phyloP scores from a whole-genome alignment of 192 early-diverging fungal genomes.

The Gryganskiella cystojenkinii region DNA sequence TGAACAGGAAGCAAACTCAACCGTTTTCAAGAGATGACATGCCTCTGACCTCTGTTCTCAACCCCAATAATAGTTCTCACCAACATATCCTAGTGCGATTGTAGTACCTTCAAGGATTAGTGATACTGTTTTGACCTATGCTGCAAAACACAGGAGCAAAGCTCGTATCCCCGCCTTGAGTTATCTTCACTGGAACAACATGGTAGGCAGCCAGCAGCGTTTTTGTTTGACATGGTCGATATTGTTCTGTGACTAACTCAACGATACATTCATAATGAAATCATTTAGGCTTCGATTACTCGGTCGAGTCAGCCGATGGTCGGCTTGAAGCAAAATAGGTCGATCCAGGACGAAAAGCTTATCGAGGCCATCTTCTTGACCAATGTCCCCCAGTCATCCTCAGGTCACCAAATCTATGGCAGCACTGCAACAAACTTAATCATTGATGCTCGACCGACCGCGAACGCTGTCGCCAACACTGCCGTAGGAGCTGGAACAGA shows the following conservation, averaged over 20 bases:
- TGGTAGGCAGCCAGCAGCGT: too few relatives aligned
- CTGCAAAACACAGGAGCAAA: slow-evolving; percentile 91
- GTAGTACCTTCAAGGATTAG: slow-evolving; percentile 90
- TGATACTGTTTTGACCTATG: slow-evolving; percentile 90
- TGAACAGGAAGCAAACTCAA: too few relatives aligned
- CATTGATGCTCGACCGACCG: slow-evolving; percentile 94
- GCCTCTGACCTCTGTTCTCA: neutral
- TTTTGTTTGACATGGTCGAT: too few relatives aligned
- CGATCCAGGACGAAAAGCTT: slow-evolving; percentile 97
- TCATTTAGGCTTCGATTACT: slow-evolving; percentile 81
- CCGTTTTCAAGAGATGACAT: neutral
- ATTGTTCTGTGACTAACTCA: neutral
- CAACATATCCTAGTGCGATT: slow-evolving; percentile 87
- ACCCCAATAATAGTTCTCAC: slow-evolving; percentile 85
- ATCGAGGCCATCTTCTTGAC: slow-evolving; percentile 91
- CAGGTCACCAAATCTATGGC: slow-evolving; percentile 60
- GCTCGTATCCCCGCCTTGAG: slow-evolving; percentile 87
- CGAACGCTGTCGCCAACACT: slow-evolving; percentile 93
- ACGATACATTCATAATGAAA: slow-evolving; percentile 4
- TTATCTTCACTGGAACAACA: slow-evolving; percentile 88
- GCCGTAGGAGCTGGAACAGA: slow-evolving; percentile 96
- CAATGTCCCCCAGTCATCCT: slow-evolving; percentile 54
- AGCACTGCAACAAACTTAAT: slow-evolving; percentile 80
- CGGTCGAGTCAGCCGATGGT: slow-evolving; percentile 96
- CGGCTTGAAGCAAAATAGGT: slow-evolving; percentile 93